Evolutionary conservation across 352 stramenopile genomes (phyloP).

Genomic region (Globisporangium rhizosaccharum): DNA sequence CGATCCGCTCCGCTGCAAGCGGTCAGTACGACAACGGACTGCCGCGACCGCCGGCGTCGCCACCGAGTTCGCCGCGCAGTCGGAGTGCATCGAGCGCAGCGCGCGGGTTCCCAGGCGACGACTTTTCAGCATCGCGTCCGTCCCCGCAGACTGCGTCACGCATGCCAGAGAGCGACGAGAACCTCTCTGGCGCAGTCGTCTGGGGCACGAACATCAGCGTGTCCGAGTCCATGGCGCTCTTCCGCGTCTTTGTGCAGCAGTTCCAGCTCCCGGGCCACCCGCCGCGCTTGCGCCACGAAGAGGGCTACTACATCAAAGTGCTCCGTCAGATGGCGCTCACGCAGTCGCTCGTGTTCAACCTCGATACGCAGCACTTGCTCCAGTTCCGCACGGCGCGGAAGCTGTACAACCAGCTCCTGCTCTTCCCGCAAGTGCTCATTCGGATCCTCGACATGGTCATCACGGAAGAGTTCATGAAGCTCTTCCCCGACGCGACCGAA

Average conservation of each 20-base stretch:
- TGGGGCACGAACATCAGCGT: slow-evolving; percentile 94
- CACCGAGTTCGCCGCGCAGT: slow-evolving; percentile 47
- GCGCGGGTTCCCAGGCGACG: slow-evolving; percentile 15
- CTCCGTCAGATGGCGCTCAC: slow-evolving; percentile 74
- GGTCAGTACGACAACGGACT: slow-evolving; percentile 25
- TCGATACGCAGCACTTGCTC: slow-evolving; percentile 90
- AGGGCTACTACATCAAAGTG: slow-evolving; percentile 74
- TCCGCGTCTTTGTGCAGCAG: slow-evolving; percentile 86
- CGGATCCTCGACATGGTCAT: slow-evolving; percentile 96
- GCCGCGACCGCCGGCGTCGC: slow-evolving; percentile 52
- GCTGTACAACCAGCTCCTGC: slow-evolving; percentile 96
- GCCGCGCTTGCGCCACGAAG: slow-evolving; percentile 22
- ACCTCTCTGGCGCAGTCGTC: slow-evolving; percentile 82
- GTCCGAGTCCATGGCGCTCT: slow-evolving; percentile 87
- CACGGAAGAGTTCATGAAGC: slow-evolving; percentile 83
- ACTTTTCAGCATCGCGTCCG: slow-evolving; percentile 34
- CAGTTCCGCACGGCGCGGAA: slow-evolving; percentile 72
- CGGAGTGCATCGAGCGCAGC: slow-evolving; percentile 4
- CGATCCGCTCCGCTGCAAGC: slow-evolving; percentile 30
- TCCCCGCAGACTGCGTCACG: slow-evolving; percentile 14
- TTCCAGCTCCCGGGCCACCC: slow-evolving; percentile 46
- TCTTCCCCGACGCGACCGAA: slow-evolving; percentile 44
- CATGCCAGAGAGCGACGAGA: slow-evolving; percentile 29
- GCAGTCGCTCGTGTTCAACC: slow-evolving; percentile 84
- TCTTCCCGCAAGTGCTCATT: slow-evolving; percentile 95